These are phyloP conservation scores for Psilocybe cyanescens DNA, from an alignment of 768 basidiomycete genomes.

Conservation along the genomic window DNA sequence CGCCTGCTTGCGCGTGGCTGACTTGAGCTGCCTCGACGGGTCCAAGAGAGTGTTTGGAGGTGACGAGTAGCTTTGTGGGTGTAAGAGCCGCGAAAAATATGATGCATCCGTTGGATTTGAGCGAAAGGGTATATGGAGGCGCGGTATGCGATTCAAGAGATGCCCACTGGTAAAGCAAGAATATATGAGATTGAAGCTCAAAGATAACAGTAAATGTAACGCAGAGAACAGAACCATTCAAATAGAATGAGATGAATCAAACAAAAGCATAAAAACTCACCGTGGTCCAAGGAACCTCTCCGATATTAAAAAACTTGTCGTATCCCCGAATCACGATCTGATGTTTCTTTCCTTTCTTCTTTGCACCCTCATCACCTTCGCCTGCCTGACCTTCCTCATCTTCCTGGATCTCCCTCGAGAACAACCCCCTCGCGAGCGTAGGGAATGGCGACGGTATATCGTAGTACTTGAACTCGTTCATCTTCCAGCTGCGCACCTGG, in stretches of 20 bases:
- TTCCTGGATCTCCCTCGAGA: constrained; percentile 58
- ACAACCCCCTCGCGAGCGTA: constrained; percentile 91
- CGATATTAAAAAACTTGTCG: constrained; percentile 99
- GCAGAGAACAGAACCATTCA: background rate
- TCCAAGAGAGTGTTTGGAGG: constrained; percentile 93
- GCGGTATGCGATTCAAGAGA: constrained; percentile 70
- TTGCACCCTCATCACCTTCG: background rate
- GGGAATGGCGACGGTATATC: constrained; percentile 91
- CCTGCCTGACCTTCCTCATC: constrained; percentile 11
- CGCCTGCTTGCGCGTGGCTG: constrained; percentile 85
- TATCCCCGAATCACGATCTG: constrained; percentile 90
- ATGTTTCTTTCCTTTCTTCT: constrained; percentile 29
- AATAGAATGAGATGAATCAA: background rate
- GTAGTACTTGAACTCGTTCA: constrained; percentile 97
- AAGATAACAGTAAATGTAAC: background rate
- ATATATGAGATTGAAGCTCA: background rate
- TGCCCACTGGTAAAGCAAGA: constrained; percentile 62
- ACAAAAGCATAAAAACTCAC: constrained; percentile 48
- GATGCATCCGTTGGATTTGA: constrained; percentile 97
- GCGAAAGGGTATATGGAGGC: constrained; percentile 81
- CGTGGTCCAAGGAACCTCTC: constrained; percentile 93
- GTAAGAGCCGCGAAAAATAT: constrained; percentile 92
- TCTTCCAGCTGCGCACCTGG: constrained; percentile 87
- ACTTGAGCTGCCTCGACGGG: constrained; percentile 39
- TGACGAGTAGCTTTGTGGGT: constrained; percentile 73